phyloP scores from a whole-genome alignment of 176 grass and related monocot species.

The Aegilops longissima region DNA sequence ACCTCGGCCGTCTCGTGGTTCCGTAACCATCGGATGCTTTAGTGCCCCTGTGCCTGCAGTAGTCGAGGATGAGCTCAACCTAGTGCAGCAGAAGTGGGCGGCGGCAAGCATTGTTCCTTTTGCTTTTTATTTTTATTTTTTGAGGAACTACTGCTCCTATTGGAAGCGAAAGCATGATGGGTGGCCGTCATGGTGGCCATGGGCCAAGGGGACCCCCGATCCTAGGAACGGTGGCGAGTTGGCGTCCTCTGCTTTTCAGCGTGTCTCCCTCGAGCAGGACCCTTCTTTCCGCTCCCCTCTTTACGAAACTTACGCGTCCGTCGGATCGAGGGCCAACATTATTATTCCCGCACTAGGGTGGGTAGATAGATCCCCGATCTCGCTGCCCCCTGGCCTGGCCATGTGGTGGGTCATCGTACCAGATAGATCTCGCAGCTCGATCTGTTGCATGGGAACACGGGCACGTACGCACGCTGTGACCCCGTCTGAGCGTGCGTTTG shows the following conservation, averaged over 20 bases:
- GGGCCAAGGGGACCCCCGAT: too few species aligned
- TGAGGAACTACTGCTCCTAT: too few species aligned
- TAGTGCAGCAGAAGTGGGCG: too few species aligned
- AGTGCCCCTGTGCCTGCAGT: too few species aligned
- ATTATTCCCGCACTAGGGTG: constrained; percentile 16
- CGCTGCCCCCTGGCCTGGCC: neutral
- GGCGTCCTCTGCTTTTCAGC: neutral
- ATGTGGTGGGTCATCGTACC: constrained; percentile 20
- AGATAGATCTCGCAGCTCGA: neutral
- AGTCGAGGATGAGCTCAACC: too few species aligned
- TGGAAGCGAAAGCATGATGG: too few species aligned
- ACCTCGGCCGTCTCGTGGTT: too few species aligned
- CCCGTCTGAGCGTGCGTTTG: too few species aligned
- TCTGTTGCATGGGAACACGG: neutral
- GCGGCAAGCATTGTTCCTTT: too few species aligned
- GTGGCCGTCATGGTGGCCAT: too few species aligned
- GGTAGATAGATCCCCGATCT: constrained; percentile 14
- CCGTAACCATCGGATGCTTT: too few species aligned
- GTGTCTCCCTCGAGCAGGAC: neutral
- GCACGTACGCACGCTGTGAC: neutral
- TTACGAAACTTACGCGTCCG: neutral
- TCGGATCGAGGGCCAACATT: constrained; percentile 8
- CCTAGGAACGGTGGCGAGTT: neutral
- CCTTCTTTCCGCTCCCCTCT: neutral
- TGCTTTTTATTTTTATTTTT: too few species aligned